phyloP scores from a whole-genome alignment of 2,329 filamentous ascomycete species.

The Penicillium brasilianum region DNA sequence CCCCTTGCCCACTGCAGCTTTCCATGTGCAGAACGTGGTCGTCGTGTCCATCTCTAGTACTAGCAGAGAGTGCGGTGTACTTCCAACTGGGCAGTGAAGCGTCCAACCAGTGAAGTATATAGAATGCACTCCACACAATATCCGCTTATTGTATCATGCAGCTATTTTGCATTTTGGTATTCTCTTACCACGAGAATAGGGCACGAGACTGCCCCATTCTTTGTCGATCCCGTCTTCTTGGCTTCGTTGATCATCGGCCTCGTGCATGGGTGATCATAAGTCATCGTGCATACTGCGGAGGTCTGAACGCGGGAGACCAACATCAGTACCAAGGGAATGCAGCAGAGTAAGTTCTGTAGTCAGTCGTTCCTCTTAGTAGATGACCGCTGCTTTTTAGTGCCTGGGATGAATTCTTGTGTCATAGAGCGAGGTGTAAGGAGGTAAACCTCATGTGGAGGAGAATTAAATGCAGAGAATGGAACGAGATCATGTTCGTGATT shows the following conservation, averaged over 20 bases:
- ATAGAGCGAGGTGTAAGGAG: neutral
- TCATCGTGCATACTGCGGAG: neutral
- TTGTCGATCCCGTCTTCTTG: neutral
- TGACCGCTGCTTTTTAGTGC: too few relatives aligned
- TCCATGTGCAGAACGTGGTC: slow-evolving; percentile 17
- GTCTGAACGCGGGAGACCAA: neutral
- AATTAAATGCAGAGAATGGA: neutral
- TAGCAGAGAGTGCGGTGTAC: too few relatives aligned
- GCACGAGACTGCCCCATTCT: neutral
- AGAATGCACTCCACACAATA: too few relatives aligned
- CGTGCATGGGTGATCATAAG: neutral
- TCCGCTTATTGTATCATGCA: neutral
- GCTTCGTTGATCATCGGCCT: neutral
- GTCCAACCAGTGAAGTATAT: too few relatives aligned
- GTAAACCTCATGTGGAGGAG: neutral
- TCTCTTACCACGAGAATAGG: neutral
- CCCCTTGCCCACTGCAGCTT: slow-evolving; percentile 8
- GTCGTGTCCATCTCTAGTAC: neutral
- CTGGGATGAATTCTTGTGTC: neutral
- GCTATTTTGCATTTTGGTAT: neutral
- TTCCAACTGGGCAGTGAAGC: too few relatives aligned
- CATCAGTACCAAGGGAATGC: too few relatives aligned
- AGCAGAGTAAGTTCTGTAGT: too few relatives aligned
- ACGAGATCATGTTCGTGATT: neutral
- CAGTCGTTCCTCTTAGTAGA: too few relatives aligned